Evolutionary conservation across 2,329 filamentous ascomycete species (phyloP).

Genomic region (Camillea tinctor): DNA sequence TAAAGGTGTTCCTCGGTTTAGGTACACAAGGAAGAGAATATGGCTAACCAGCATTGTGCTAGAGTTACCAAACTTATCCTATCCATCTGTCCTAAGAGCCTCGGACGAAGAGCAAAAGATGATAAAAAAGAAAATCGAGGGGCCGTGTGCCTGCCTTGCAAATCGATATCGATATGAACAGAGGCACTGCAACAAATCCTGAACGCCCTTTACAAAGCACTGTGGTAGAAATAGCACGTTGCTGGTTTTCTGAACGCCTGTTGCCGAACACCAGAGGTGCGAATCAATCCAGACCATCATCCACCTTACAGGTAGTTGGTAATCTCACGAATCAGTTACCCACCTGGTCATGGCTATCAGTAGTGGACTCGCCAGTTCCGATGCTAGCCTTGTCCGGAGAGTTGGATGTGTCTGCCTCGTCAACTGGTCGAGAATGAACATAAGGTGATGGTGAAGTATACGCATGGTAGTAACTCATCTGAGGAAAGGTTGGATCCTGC

Average conservation of each 20-base stretch:
- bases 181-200: neutral
- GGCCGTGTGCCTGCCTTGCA: neutral
- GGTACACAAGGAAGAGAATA: constrained; percentile 25
- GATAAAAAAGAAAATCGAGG: constrained; percentile 8
- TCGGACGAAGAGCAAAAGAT: constrained; percentile 11
- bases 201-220: neutral
- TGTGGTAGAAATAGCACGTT: neutral
- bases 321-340: neutral
- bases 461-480: constrained; percentile 8
- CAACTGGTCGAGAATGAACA: neutral
- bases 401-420: neutral
- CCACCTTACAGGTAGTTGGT: neutral
- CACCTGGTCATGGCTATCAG: neutral
- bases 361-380: neutral
- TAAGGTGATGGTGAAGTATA: constrained; percentile 4
- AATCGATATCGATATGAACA: neutral
- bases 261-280: neutral
- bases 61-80: constrained; percentile 27
- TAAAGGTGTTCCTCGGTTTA: constrained; percentile 6
- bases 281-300: neutral
- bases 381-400: constrained; percentile 4
- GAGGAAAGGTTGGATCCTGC: constrained; percentile 20
- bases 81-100: constrained; percentile 19
- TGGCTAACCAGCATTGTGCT: constrained; percentile 22
- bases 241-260: neutral